A percentile compares a stretch with the other conserved stretches of the same genome.
These are phyloP conservation scores for Isatis tinctoria DNA, from an alignment of 345 rosid genomes.

Conservation along the genomic window DNA sequence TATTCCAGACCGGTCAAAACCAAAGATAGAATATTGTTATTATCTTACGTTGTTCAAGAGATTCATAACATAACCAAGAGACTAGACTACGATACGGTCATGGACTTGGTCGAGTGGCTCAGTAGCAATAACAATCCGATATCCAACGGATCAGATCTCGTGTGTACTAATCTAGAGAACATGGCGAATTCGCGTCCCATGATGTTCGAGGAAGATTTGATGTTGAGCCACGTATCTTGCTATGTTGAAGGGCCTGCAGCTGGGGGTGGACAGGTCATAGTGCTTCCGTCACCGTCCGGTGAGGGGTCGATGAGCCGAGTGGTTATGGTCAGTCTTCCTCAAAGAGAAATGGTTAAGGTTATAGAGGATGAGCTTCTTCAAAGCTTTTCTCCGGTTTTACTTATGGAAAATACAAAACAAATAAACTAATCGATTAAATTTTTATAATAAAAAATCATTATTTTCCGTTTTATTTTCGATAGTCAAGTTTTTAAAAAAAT, in stretches of 20 bases:
- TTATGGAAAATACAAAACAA: conserved; percentile 36
- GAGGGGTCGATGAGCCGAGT: conserved; percentile 49
- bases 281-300: conserved; percentile 37
- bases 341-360: conserved; percentile 38
- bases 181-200: conserved; percentile 26
- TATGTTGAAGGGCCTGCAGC: conserved; percentile 47
- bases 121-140: conserved; percentile 4
- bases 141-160: conserved; percentile 42
- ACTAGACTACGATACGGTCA: conserved; percentile 40
- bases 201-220: conserved; percentile 40
- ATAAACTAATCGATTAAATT: neutral
- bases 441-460: no score
- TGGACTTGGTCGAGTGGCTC: conserved; percentile 66
- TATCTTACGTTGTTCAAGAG: conserved; percentile 35
- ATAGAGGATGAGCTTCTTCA: conserved; percentile 45
- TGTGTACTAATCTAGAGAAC: conserved; percentile 45
- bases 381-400: conserved; percentile 40
- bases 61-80: conserved; percentile 32
- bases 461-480: no score
- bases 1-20: neutral
- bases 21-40: neutral
- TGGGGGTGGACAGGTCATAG: conserved; percentile 44
- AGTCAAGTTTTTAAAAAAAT: no score
- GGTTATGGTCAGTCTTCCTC: conserved; percentile 51
- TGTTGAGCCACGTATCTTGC: conserved; percentile 37